A percentile compares a stretch with the other conserved stretches of the same genome.
Conservation (phyloP, 345 rosid species). For the Gossypium thurberi region DNA sequence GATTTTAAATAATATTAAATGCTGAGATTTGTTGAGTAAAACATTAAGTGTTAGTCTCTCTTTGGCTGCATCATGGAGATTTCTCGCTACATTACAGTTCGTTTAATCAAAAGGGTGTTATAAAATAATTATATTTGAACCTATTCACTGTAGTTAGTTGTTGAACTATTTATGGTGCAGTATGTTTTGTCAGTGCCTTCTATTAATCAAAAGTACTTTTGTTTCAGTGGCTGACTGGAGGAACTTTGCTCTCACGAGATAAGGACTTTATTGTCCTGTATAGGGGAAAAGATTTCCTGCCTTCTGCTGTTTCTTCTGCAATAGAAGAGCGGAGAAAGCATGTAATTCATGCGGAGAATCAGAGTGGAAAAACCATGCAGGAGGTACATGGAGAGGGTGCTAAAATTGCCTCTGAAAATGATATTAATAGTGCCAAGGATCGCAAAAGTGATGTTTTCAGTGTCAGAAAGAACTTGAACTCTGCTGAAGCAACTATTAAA, state of each 20-base stretch:
- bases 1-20: background rate
- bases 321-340: constrained; percentile 68
- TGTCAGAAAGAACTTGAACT: constrained; percentile 29
- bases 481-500: constrained; percentile 46
- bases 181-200: background rate
- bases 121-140: background rate
- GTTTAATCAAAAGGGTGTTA: background rate
- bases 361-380: constrained; percentile 18
- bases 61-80: background rate
- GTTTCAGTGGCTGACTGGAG: constrained; percentile 88
- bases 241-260: constrained; percentile 71
- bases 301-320: constrained; percentile 75
- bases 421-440: constrained; percentile 18
- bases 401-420: constrained; percentile 16
- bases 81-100: background rate
- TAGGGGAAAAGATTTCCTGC: constrained; percentile 96
- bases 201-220: constrained; percentile 23
- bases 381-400: constrained; percentile 18
- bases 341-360: constrained; percentile 28
- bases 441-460: constrained; percentile 18
- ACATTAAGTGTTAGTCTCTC: background rate
- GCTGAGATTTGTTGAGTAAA: constrained; percentile 2
- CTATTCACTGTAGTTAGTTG: background rate
- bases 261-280: constrained; percentile 74
- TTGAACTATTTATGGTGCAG: background rate